Evolutionary conservation across 352 stramenopile genomes (phyloP), one percentile per base, ranked within the genome.

Genomic region (Phytophthora rubi): DNA sequence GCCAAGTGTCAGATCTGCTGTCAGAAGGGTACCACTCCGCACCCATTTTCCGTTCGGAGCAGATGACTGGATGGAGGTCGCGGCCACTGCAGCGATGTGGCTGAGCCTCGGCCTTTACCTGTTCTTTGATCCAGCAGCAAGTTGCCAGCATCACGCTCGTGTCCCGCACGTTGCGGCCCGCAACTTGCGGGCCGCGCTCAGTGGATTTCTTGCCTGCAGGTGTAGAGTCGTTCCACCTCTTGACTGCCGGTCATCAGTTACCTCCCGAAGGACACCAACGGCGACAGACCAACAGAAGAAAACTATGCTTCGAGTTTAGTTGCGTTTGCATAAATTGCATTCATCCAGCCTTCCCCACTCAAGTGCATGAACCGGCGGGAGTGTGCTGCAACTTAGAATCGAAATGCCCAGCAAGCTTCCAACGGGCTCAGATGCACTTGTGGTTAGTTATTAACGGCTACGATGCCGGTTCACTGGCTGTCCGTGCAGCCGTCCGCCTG

Each of bases 361-460:
- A 26, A 26, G 23, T 3, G 2, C 23, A 37, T 42, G 39, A 13
- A 18, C 13, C 39, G 15, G 13, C 13, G 39, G 39, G n/a, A 18
- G 13, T 10, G 42, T 23, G 16, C 42, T 23, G 18, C 18, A 21
- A 21, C 18, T n/a, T 1, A 13, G 26, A 70, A 65, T 59, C 54
- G 62, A 28, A 39, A 57, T 62, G 52, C 62, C 30, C 60, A 18
- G 51, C 21, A 13, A 21, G 18, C 18, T 21, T 21, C 26, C 28
- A 39, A 59, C 35, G 33, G 55, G 35, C 48, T 65, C 56, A 64
- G 8, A 47, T 53, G 44, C 54, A 44, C 28, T 45, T 30, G 6
- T 44, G 10, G 42, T 49, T 49, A 49, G 42, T 23, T 49, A 23
- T 21, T 49, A 30, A 53, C n/a, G 47, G 47, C 8, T 1, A 6